phyloP scores from a whole-genome alignment of 495 filamentous ascomycete species.

The Lepidopterella palustris region DNA sequence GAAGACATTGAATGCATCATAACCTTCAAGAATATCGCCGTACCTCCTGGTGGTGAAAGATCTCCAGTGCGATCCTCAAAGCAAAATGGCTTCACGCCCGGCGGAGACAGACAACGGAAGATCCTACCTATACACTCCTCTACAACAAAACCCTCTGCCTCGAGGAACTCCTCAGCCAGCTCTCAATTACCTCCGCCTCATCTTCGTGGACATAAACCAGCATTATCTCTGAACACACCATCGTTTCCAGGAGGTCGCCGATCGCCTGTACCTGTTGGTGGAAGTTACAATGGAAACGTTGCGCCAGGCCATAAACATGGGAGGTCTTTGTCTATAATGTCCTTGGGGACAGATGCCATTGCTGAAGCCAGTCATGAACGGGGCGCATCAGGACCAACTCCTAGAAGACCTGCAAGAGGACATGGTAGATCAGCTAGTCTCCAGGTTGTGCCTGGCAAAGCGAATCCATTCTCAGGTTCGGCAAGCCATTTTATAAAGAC shows the following conservation, averaged over 20 bases:
- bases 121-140: conserved; percentile 35
- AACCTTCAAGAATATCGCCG: conserved; percentile 84
- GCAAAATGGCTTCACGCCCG: conserved; percentile 35
- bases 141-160: conserved; percentile 21
- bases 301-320: conserved; percentile 49
- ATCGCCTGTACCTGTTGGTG: conserved; percentile 15
- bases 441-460: conserved; percentile 55
- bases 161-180: conserved; percentile 26
- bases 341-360: conserved; percentile 64
- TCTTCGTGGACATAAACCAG: conserved; percentile 50
- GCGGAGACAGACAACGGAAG: conserved; percentile 43
- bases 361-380: conserved; percentile 39
- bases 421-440: conserved; percentile 81
- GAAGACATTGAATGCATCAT: conserved; percentile 92
- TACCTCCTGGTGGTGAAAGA: conserved; percentile 37
- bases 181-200: conserved; percentile 28
- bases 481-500: background rate
- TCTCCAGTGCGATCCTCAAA: conserved; percentile 32
- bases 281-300: conserved; percentile 15
- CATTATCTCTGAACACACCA: conserved; percentile 53
- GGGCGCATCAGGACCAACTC: conserved; percentile 24
- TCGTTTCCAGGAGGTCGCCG: conserved; percentile 25
- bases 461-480: conserved; percentile 22
- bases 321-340: conserved; percentile 91
- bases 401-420: conserved; percentile 50